These are phyloP conservation scores for Boletus vinaceobasis DNA, from an alignment of 768 basidiomycete genomes.

Conservation along the genomic window DNA sequence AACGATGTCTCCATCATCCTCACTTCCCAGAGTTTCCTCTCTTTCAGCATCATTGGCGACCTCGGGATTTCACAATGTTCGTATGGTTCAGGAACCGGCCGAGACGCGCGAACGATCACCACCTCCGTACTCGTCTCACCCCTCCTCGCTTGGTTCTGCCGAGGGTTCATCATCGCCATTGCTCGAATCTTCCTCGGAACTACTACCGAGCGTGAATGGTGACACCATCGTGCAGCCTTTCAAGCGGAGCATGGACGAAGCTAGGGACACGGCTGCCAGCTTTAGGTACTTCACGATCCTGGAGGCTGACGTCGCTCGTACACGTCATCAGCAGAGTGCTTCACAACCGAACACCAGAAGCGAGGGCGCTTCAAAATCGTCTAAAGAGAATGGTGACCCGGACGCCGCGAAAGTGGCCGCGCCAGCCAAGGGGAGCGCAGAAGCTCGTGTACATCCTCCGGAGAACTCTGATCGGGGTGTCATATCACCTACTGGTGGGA, in stretches of 20 bases:
- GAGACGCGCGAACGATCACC: conserved; percentile 25
- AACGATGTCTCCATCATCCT: conserved; percentile 35
- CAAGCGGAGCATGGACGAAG: conserved; percentile 46
- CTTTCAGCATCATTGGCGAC: conserved; percentile 69
- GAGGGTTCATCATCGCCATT: conserved; percentile 22
- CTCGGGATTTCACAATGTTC: conserved; percentile 54
- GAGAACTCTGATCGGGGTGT: conserved; percentile 20
- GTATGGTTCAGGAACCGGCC: conserved; percentile 25
- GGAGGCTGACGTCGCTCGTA: conserved; percentile 37
- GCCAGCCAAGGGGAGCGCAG: conserved; percentile 9
- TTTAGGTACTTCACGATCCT: conserved; percentile 45
- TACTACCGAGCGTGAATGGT: conserved; percentile 24
- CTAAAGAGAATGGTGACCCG: conserved; percentile 10
- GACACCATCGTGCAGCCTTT: conserved; percentile 35
- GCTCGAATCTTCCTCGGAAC: conserved; percentile 10
- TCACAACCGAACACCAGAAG: conserved; percentile 5
- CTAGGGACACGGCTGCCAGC: conserved; percentile 44
- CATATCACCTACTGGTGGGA: conserved; percentile 30
- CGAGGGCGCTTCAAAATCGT: conserved; percentile 8
- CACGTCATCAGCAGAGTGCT: conserved; percentile 16
- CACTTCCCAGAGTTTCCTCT: conserved; percentile 49
- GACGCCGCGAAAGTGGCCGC: conserved; percentile 10
- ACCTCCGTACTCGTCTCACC: conserved; percentile 36
- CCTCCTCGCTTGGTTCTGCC: conserved; percentile 29
- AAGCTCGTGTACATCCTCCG: conserved; percentile 10